These are phyloP conservation scores for Cryptococcus sp. DNA, from an alignment of 1,284 basidiomycete species.

Conservation along the genomic window DNA sequence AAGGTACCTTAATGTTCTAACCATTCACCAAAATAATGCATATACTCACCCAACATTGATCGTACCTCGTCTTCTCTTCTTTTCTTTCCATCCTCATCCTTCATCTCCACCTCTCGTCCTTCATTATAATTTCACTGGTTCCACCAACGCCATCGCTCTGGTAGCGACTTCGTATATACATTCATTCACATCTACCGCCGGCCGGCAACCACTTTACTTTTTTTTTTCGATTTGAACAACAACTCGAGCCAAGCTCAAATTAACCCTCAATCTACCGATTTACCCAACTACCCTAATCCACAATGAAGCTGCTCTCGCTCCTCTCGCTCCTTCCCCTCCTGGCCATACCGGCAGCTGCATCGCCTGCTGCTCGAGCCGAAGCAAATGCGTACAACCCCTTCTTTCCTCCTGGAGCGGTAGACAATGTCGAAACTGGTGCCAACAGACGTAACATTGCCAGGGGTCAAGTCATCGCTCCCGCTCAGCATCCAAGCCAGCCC, in stretches of 20 bases:
- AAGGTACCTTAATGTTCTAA: no score
- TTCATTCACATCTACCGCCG: conserved; percentile 11
- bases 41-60: no score
- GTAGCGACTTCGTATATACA: conserved; percentile 7
- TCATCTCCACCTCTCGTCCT: not conserved
- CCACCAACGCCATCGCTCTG: conserved; percentile 3
- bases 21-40: no score
- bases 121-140: not conserved
- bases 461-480: no score
- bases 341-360: conserved; percentile 4
- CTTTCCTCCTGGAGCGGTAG: conserved; percentile 4
- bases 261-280: not conserved
- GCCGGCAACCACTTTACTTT: conserved; percentile 7
- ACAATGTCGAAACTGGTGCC: not conserved
- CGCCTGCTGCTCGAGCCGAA: not conserved
- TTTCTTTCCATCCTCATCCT: conserved; percentile 1
- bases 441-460: no score
- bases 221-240: not conserved
- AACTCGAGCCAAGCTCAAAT: not conserved
- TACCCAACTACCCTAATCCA: conserved; percentile 3
- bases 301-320: conserved; percentile 20
- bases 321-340: conserved; percentile 16
- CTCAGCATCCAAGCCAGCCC: no score
- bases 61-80: not conserved
- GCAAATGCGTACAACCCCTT: conserved; percentile 10